phyloP scores from a whole-genome alignment of 2,329 filamentous ascomycete genomes.

The Colletotrichum theobromicola region DNA sequence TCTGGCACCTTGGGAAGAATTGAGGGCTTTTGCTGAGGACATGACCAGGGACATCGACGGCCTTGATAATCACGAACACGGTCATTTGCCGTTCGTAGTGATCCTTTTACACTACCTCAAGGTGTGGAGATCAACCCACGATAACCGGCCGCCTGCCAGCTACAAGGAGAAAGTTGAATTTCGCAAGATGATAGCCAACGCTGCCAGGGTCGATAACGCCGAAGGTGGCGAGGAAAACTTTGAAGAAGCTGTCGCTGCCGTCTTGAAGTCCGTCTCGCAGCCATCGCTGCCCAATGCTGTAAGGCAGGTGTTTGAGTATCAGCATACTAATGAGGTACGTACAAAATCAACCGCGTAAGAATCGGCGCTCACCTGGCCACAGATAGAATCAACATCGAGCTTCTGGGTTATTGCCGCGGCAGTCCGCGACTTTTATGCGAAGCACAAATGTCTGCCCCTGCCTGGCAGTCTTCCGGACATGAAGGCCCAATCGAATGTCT shows the following conservation, averaged over 20 bases:
- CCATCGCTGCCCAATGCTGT: conserved; percentile 73
- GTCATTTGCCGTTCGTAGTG: conserved; percentile 87
- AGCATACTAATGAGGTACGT: conserved; percentile 57
- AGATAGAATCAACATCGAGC: conserved; percentile 56
- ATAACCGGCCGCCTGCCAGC: conserved; percentile 70
- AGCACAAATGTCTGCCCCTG: conserved; percentile 77
- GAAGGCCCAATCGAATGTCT: conserved; percentile 92
- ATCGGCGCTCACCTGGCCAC: conserved; percentile 22
- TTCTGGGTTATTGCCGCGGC: conserved; percentile 93
- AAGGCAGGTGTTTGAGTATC: conserved; percentile 78
- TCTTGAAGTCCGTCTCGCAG: conserved; percentile 82
- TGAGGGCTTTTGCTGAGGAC: conserved; percentile 68
- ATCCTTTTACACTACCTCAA: conserved; percentile 84
- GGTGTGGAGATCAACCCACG: conserved; percentile 76
- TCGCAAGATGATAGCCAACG: conserved; percentile 69
- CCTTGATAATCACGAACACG: conserved; percentile 81
- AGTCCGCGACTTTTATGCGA: conserved; percentile 76
- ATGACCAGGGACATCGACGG: conserved; percentile 73
- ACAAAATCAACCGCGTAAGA: conserved; percentile 37
- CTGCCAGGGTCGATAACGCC: conserved; percentile 72
- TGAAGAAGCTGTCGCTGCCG: conserved; percentile 86
- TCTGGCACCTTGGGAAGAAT: conserved; percentile 84
- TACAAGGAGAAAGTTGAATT: conserved; percentile 91
- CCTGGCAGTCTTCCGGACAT: conserved; percentile 93
- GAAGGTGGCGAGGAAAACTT: conserved; percentile 97